Evolutionary conservation across 2,329 filamentous ascomycete species (phyloP), one percentile per base, ranked within the genome.

Genomic region (Cladorrhinum sp.): DNA sequence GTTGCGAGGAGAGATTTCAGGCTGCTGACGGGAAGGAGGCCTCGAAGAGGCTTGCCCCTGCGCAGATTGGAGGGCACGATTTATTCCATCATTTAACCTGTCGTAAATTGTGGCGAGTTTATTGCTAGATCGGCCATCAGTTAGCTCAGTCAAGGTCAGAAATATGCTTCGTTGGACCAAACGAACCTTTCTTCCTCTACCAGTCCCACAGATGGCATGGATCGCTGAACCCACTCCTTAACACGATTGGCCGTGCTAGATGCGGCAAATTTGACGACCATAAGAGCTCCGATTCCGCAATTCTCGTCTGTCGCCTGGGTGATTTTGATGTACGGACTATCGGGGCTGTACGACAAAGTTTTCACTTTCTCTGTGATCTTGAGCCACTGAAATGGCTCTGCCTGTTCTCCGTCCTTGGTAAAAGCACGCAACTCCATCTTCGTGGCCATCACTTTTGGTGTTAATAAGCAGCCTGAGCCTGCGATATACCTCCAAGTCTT

Each of bases 361-460:
- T 62, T 56, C 7, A 50, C 32, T 23, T 60, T 63, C 3, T 5
- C 12, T 3, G 63, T 59, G 20, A 68, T 64, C 23, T 58, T 65
- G 20, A 68, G 63, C 67, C 67, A 68, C 7, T 36, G 3, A 48
- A 45, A 62, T 12, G 57, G 38, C n/a, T 56, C 32, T 2, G 56
- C 36, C 22, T 10, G 18, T 7, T 25, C 22, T 16, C 61, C 63
- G 20, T 64, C 51, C 3, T 36, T 9, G 4, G 22, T 54, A 41
- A 64, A 58, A 1, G 61, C 64, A n/a, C 64, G 58, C 24, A 68
- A 51, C 38, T 65, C 60, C 1, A 25, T 1, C 10, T 2, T 27
- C 41, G 16, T 45, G n/a, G 16, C n/a, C 8, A n/a, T 45, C 1
- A 29, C 1, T 16, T 41, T 22, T 18, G 25, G 18, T 29, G 32